Evolutionary conservation across 306 rosid genomes (phyloP).

Genomic region (Quercus wislizeni): DNA sequence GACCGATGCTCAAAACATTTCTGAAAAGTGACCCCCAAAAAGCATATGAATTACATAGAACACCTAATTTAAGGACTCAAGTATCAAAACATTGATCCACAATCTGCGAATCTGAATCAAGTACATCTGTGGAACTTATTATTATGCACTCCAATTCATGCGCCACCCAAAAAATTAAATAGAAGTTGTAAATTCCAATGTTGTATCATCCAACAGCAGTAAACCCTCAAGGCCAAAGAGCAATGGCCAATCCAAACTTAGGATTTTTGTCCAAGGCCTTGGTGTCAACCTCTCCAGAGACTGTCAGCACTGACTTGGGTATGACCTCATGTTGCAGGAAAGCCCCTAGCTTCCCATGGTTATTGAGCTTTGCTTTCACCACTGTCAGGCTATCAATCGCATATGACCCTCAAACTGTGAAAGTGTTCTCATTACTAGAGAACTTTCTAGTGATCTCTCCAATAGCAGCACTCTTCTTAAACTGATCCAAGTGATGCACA

Average conservation of each 20-base stretch:
- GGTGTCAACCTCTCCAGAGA: constrained; percentile 92
- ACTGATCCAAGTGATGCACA: constrained; percentile 63
- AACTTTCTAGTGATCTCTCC: constrained; percentile 73
- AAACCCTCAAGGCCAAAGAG: constrained; percentile 78
- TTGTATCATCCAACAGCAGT: constrained; percentile 4
- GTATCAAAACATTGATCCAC: constrained; percentile 47
- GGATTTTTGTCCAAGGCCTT: constrained; percentile 76
- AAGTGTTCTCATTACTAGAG: constrained; percentile 82
- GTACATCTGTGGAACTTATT: constrained; percentile 61
- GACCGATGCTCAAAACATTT: constrained; percentile 6
- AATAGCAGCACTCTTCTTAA: constrained; percentile 74
- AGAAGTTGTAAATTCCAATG: constrained; percentile 22
- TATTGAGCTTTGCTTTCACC: constrained; percentile 88
- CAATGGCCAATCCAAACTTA: constrained; percentile 81
- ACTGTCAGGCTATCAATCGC: constrained; percentile 72
- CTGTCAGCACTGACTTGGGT: constrained; percentile 81
- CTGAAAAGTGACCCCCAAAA: not conserved
- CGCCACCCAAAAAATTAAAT: constrained; percentile 66
- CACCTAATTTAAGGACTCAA: constrained; percentile 23
- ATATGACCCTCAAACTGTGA: constrained; percentile 82
- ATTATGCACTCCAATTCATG: constrained; percentile 52
- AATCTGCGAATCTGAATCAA: constrained; percentile 35
- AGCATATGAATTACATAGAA: constrained; percentile 1
- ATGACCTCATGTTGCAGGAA: constrained; percentile 85
- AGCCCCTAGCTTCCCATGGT: constrained; percentile 76